Base-by-base conservation (phyloP, 2,329 filamentous ascomycete genomes). In the Exserohilum rostratum region DNA sequence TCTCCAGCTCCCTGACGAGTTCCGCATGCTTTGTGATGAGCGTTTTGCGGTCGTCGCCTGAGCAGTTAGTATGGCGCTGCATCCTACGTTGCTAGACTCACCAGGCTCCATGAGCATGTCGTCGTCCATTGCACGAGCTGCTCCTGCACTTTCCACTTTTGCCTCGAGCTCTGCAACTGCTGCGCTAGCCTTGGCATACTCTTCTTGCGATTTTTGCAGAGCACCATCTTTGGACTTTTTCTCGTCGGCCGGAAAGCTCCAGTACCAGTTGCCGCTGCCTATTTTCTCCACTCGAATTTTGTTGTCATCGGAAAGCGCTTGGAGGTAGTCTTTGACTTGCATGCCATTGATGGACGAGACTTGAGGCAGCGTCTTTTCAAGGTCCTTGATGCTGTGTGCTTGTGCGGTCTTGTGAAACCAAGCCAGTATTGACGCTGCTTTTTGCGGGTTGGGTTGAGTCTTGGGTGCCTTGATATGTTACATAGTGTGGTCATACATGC, bases 231-330 rank as follows among this genome's bases (percentile, higher is more conserved):
- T 77, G 15, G 73, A 70, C 43, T 79, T 81, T 67, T 78, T 81
- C 65, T 83, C 83, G 48, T 88, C 85, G 25, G 80, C 84, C 15
- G 75, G 78, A 68, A 89, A 89, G 59, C 80, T 83, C 87, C 87
- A 90, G 75, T 89, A 89, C 87, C 87, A 90, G 70, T 89, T 89
- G 25, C 85, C 86, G 59, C 81, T 87, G 38, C 87, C 87, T 64
- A 90, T 89, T 72, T 89, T 89, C 76, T 89, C 87, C 25, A 87
- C 83, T 15, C 81, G 81, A 57, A 89, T 82, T 63, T 82, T 80
- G 64, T 79, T 79, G 52, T 89, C 87, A 64, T 88, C 85, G 7
- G 79, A 76, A 17, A 89, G 79, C 4, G 80, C 77, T 68, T 87
- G 85, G 15, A 89, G 76, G 66, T 86, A 87, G 65, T 89, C 87